Evolutionary conservation across 768 basidiomycete species (phyloP).

Genomic region (Paxillus involutus): DNA sequence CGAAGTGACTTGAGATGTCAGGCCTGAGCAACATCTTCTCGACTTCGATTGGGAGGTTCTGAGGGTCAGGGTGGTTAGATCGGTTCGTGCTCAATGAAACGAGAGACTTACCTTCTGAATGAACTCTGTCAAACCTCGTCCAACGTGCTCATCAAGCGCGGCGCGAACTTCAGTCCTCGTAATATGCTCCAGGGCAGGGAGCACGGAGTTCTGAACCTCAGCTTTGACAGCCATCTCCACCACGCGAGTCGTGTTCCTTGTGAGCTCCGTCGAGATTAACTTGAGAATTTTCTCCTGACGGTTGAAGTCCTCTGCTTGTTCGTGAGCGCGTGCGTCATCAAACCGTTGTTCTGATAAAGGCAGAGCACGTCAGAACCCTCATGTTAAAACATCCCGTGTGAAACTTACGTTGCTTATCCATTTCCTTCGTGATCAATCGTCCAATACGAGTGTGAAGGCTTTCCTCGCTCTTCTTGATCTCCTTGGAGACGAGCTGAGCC

Average conservation of each 20-base stretch:
- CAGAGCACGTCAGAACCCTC: slow-evolving; percentile 3
- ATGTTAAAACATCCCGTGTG: slow-evolving; percentile 6
- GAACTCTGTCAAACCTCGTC: slow-evolving; percentile 66
- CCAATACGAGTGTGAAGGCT: slow-evolving; percentile 73
- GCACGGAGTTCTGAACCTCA: slow-evolving; percentile 81
- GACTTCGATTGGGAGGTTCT: slow-evolving; percentile 79
- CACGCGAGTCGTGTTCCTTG: slow-evolving; percentile 83
- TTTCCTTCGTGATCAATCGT: slow-evolving; percentile 79
- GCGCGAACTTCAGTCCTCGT: slow-evolving; percentile 79
- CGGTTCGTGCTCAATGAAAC: background rate
- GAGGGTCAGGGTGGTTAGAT: slow-evolving; percentile 6
- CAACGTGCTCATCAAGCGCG: slow-evolving; percentile 77
- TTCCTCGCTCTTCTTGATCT: slow-evolving; percentile 84
- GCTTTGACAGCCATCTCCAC: slow-evolving; percentile 87
- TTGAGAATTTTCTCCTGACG: slow-evolving; percentile 90
- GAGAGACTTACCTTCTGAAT: slow-evolving; percentile 61
- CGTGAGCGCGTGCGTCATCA: slow-evolving; percentile 76
- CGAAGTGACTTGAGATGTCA: slow-evolving; percentile 75
- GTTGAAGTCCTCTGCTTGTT: slow-evolving; percentile 78
- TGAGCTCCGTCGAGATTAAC: slow-evolving; percentile 82
- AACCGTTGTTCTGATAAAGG: slow-evolving; percentile 67
- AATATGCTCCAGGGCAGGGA: slow-evolving; percentile 80
- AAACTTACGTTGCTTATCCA: slow-evolving; percentile 84
- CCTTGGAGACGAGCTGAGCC: slow-evolving; percentile 62
- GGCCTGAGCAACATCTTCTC: slow-evolving; percentile 76